Conservation (phyloP, 2,329 filamentous ascomycete species). For the Pseudocercospora cruenta region DNA sequence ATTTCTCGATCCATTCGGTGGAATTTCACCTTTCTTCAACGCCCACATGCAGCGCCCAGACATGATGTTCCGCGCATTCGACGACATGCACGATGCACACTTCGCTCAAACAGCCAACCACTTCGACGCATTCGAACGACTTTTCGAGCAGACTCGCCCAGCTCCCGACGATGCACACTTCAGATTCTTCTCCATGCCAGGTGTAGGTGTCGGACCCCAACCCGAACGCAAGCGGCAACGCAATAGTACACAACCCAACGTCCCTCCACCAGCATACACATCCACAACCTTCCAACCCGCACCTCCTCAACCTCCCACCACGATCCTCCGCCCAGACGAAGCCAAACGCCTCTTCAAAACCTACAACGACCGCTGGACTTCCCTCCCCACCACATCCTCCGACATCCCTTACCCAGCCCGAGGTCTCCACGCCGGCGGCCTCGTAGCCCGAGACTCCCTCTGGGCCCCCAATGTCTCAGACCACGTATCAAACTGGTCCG, state of each 20-base stretch:
- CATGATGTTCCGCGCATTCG: conserved; percentile 26
- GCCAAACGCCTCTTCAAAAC: conserved; percentile 32
- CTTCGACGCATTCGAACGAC: conserved; percentile 23
- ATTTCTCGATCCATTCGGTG: conserved; percentile 24
- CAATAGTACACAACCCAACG: conserved; percentile 2
- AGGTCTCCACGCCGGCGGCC: conserved; percentile 32
- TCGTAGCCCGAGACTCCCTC: conserved; percentile 32
- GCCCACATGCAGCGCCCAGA: conserved; percentile 17
- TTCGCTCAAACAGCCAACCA: conserved; percentile 12
- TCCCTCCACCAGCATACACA: conserved; percentile 2
- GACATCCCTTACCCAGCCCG: conserved; percentile 38
- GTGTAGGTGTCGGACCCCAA: conserved; percentile 5
- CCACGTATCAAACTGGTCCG: conserved; percentile 34
- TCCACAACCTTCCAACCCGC: conserved; percentile 16
- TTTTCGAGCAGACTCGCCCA: conserved; percentile 21
- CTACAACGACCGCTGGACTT: conserved; percentile 37
- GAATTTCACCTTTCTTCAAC: conserved; percentile 15
- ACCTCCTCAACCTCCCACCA: conserved; percentile 28
- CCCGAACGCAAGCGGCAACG: conserved; percentile 22
- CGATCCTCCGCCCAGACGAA: conserved; percentile 32
- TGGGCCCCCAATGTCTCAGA: conserved; percentile 31
- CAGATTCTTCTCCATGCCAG: conserved; percentile 29
- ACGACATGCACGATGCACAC: conserved; percentile 23
- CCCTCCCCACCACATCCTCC: conserved; percentile 29
- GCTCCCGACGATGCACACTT: conserved; percentile 18